Evolutionary conservation across 441 rosid species (phyloP).

Genomic region (Adansonia gregorii): DNA sequence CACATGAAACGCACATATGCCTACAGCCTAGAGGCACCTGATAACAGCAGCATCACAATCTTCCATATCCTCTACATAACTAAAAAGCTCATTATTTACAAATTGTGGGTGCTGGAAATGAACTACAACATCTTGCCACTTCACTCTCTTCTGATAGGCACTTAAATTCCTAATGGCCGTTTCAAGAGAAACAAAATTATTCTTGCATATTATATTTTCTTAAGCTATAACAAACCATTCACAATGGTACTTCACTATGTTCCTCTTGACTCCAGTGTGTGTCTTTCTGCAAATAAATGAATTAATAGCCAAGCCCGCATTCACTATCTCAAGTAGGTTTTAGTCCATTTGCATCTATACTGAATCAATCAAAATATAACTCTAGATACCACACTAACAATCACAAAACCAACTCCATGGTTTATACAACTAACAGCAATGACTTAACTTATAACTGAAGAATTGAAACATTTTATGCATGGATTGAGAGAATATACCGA

Average conservation of each 20-base stretch:
- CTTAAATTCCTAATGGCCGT: background rate
- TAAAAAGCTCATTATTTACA: background rate
- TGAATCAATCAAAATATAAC: background rate
- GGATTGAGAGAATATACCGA: background rate
- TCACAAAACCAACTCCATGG: constrained; percentile 2
- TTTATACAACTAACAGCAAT: too few species aligned
- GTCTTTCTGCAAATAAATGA: background rate
- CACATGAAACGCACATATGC: background rate
- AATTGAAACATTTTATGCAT: background rate
- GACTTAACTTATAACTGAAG: background rate
- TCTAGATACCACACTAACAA: background rate
- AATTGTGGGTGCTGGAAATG: background rate
- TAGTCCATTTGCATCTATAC: background rate
- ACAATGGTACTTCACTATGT: background rate
- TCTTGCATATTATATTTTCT: constrained; percentile 3
- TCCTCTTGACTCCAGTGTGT: background rate
- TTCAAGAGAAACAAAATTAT: background rate
- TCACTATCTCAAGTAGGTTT: background rate
- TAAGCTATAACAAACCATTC: background rate
- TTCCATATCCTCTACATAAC: background rate
- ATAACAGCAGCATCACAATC: background rate
- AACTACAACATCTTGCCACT: background rate
- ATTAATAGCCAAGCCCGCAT: background rate
- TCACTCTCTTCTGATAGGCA: background rate
- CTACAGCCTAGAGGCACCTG: background rate